Conservation (phyloP, 768 basidiomycete genomes). For the Amanita exitialis region DNA sequence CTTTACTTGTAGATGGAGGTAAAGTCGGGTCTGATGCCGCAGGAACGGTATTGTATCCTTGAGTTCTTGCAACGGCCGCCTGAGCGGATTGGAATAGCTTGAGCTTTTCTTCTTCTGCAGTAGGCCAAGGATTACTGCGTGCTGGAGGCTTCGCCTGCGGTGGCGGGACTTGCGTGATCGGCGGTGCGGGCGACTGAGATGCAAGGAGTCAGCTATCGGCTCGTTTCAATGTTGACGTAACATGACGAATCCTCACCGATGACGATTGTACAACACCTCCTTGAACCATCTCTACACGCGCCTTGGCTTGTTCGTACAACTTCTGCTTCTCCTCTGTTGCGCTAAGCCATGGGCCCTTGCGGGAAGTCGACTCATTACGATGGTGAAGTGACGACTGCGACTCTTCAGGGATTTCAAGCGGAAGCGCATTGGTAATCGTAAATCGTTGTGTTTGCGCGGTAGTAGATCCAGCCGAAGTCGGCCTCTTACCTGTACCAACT, state of each 20-base stretch:
- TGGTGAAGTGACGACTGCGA: constrained; percentile 8
- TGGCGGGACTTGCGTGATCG: constrained; percentile 11
- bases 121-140: constrained; percentile 35
- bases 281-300: constrained; percentile 48
- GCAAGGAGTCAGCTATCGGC: constrained; percentile 11
- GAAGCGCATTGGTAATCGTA: constrained; percentile 29
- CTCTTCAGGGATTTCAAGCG: constrained; percentile 20
- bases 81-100: constrained; percentile 63
- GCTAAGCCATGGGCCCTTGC: constrained; percentile 32
- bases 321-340: constrained; percentile 58
- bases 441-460: constrained; percentile 21
- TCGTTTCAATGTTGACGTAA: background rate
- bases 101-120: constrained; percentile 71
- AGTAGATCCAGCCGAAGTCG: constrained; percentile 17
- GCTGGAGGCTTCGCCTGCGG: constrained; percentile 9
- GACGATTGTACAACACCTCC: constrained; percentile 22
- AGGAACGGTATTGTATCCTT: constrained; percentile 23
- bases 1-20: constrained; percentile 12
- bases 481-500: constrained; percentile 11
- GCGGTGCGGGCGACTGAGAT: constrained; percentile 8
- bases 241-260: constrained; percentile 19
- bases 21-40: constrained; percentile 12
- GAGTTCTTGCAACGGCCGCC: constrained; percentile 50
- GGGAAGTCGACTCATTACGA: constrained; percentile 5
- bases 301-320: constrained; percentile 55